phyloP scores from a whole-genome alignment of 2,329 filamentous ascomycete genomes.

The Aureobasidium subglaciale region DNA sequence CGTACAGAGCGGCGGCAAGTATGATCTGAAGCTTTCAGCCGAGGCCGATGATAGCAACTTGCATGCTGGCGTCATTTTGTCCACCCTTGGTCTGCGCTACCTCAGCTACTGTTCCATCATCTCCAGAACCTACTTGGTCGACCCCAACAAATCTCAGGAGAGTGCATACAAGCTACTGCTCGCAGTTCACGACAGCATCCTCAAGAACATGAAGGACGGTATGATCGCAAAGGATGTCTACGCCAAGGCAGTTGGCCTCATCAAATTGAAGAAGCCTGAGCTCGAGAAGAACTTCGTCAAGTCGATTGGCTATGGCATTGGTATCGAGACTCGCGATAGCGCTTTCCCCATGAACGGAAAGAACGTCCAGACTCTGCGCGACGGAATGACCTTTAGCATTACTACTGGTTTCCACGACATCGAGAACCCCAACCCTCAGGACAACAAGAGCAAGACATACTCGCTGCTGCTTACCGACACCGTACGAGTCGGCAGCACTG shows the following conservation, averaged over 20 bases:
- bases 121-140: conserved; percentile 88
- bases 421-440: conserved; percentile 76
- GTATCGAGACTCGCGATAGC: conserved; percentile 80
- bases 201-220: conserved; percentile 86
- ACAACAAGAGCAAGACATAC: conserved; percentile 83
- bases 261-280: conserved; percentile 88
- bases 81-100: conserved; percentile 85
- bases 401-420: conserved; percentile 87
- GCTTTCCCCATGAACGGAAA: conserved; percentile 83
- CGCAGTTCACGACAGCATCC: conserved; percentile 76
- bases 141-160: conserved; percentile 94
- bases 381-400: conserved; percentile 93
- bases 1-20: conserved; percentile 92
- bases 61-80: conserved; percentile 88
- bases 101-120: conserved; percentile 93
- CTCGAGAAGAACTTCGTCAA: conserved; percentile 92
- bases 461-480: conserved; percentile 89
- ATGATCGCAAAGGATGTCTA: conserved; percentile 84
- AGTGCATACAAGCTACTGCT: conserved; percentile 85
- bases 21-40: conserved; percentile 74
- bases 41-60: conserved; percentile 74
- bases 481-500: conserved; percentile 71
- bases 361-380: conserved; percentile 74
- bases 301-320: conserved; percentile 85
- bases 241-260: conserved; percentile 69